Evolutionary conservation across 2,329 filamentous ascomycete genomes (phyloP).

Genomic region (Dryadomyces quercus-mongolicae): DNA sequence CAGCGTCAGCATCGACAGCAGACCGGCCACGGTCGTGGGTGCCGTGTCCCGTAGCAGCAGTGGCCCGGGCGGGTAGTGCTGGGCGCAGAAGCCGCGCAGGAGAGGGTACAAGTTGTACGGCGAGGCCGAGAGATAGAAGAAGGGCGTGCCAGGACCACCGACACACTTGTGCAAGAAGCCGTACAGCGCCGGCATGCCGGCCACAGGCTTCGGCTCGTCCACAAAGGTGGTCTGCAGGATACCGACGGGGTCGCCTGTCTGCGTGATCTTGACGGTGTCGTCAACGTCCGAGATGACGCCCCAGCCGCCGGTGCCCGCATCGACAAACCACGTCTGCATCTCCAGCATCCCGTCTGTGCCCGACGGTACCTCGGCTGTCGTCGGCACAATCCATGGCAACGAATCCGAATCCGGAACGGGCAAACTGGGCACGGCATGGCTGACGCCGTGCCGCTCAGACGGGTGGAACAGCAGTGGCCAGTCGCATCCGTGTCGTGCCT

Average conservation of each 20-base stretch:
- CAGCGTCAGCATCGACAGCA: constrained; percentile 67
- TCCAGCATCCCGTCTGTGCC: constrained; percentile 42
- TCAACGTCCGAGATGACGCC: constrained; percentile 81
- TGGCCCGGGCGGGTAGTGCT: constrained; percentile 64
- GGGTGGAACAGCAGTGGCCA: constrained; percentile 48
- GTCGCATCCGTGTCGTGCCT: constrained; percentile 42
- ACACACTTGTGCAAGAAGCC: constrained; percentile 43
- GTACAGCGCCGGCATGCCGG: constrained; percentile 81
- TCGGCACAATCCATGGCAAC: constrained; percentile 29
- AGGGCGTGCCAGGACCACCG: constrained; percentile 50
- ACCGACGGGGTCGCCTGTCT: constrained; percentile 66
- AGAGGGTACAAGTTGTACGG: constrained; percentile 93
- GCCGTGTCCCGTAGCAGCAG: constrained; percentile 75
- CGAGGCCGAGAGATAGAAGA: constrained; percentile 89
- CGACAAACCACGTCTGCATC: constrained; percentile 63
- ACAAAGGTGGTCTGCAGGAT: constrained; percentile 79
- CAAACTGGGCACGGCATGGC: constrained; percentile 46
- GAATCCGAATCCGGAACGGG: constrained; percentile 34
- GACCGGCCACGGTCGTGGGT: constrained; percentile 72
- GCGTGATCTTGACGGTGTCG: constrained; percentile 87
- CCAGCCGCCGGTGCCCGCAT: constrained; percentile 58
- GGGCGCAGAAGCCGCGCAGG: constrained; percentile 59
- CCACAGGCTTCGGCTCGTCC: constrained; percentile 56
- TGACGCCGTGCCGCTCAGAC: constrained; percentile 60
- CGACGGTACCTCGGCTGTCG: constrained; percentile 36